Conservation (phyloP, 352 stramenopile species). For the Phytophthora sojae region DNA sequence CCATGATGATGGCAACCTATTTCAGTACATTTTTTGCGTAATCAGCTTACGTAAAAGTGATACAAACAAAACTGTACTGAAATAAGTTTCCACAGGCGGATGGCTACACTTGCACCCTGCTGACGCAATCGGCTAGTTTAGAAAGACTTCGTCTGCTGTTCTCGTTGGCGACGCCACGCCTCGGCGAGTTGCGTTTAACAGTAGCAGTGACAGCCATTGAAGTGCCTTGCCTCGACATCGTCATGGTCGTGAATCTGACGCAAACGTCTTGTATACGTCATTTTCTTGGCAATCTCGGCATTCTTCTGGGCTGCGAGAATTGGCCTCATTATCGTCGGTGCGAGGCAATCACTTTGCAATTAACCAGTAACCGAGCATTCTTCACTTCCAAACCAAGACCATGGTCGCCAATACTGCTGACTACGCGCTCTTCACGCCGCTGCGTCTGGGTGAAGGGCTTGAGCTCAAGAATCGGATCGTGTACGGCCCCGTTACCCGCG, state of each 20-base stretch:
- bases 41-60: too few relatives aligned
- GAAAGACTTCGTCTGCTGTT: neutral
- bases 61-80: too few relatives aligned
- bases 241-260: neutral
- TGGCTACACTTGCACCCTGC: neutral
- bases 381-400: neutral
- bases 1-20: neutral
- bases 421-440: constrained; percentile 48
- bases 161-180: neutral
- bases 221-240: too few relatives aligned
- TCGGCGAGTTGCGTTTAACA: too few relatives aligned
- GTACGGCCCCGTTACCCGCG: constrained; percentile 47
- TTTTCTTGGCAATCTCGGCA: neutral
- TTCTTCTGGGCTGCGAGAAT: too few relatives aligned
- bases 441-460: constrained; percentile 31
- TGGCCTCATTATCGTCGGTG: neutral
- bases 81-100: neutral
- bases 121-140: constrained; percentile 29
- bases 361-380: too few relatives aligned
- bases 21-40: too few relatives aligned
- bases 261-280: neutral
- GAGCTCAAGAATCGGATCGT: constrained; percentile 58
- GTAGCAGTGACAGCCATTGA: too few relatives aligned
- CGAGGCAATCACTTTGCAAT: neutral
- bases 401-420: constrained; percentile 25